These are phyloP conservation scores for Kingdonia uniflora DNA, from an alignment of 164 flowering plant species.

Conservation along the genomic window DNA sequence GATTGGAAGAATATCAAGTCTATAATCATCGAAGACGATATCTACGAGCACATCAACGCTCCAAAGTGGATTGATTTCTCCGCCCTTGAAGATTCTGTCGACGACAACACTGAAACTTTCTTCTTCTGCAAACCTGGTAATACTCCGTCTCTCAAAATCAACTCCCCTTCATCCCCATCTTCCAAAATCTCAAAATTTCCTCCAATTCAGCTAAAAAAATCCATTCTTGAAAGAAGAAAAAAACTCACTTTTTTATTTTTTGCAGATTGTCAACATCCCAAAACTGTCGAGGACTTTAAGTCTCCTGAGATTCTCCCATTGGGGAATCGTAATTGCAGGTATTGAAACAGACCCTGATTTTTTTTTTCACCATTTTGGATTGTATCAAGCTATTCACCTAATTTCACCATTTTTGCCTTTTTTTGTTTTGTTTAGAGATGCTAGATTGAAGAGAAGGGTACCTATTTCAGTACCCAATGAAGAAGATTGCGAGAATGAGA, in stretches of 20 bases:
- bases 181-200: neutral
- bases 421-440: slow-evolving; percentile 48
- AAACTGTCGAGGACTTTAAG: slow-evolving; percentile 58
- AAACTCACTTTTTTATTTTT: neutral
- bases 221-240: neutral
- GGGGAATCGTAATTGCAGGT: slow-evolving; percentile 44
- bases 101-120: slow-evolving; percentile 46
- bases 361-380: slow-evolving; percentile 43
- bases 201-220: neutral
- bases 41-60: slow-evolving; percentile 75
- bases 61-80: slow-evolving; percentile 85
- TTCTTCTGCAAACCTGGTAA: slow-evolving; percentile 86
- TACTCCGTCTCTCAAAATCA: too few species aligned
- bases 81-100: slow-evolving; percentile 30
- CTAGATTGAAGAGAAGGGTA: slow-evolving; percentile 5
- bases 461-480: neutral
- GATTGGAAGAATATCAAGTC: slow-evolving; percentile 79
- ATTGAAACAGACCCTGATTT: too few species aligned
- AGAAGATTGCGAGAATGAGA: slow-evolving; percentile 59
- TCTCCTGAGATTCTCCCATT: slow-evolving; percentile 27
- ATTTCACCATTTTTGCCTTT: neutral
- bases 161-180: neutral
- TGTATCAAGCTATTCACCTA: slow-evolving; percentile 28
- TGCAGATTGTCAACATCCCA: slow-evolving; percentile 85
- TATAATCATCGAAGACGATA: slow-evolving; percentile 43